Percentiles rank a stretch among this genome's conserved stretches.
These are phyloP conservation scores for Termitomyces sp. DNA, from an alignment of 768 basidiomycete genomes.

Conservation along the genomic window DNA sequence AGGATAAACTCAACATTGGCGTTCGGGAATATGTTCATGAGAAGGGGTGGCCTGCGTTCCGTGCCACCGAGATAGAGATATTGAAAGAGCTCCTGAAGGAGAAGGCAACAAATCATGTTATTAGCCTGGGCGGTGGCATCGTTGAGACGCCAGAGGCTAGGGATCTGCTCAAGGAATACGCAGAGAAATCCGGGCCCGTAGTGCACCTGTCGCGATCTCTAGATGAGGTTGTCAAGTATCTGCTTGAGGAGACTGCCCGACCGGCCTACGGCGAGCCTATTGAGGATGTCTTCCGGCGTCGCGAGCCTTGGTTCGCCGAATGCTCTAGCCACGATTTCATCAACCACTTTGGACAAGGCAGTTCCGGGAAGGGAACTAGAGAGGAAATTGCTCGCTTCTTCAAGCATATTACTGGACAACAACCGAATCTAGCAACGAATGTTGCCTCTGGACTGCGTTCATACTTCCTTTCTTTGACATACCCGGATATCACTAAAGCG, in stretches of 20 bases:
- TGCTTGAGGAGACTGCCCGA: slow-evolving; percentile 67
- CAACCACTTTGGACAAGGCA: slow-evolving; percentile 52
- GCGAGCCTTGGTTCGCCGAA: slow-evolving; percentile 83
- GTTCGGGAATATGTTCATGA: slow-evolving; percentile 76
- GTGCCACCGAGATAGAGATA: slow-evolving; percentile 66
- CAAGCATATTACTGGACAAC: slow-evolving; percentile 72
- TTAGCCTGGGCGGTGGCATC: slow-evolving; percentile 92
- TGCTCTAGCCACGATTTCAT: slow-evolving; percentile 80
- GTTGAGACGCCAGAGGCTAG: slow-evolving; percentile 82
- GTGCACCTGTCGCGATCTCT: slow-evolving; percentile 81
- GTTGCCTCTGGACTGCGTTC: slow-evolving; percentile 55
- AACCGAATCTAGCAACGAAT: slow-evolving; percentile 59
- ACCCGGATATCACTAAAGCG: slow-evolving; percentile 77
- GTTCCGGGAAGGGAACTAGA: slow-evolving; percentile 30
- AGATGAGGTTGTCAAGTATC: slow-evolving; percentile 76
- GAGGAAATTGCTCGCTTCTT: slow-evolving; percentile 83
- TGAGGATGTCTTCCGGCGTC: slow-evolving; percentile 75
- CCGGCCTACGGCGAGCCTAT: slow-evolving; percentile 89
- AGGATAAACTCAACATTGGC: slow-evolving; percentile 49
- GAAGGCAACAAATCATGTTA: slow-evolving; percentile 55
- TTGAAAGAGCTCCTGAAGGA: slow-evolving; percentile 64
- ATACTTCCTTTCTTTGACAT: slow-evolving; percentile 91
- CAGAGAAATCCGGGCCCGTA: slow-evolving; percentile 58
- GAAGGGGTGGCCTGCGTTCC: slow-evolving; percentile 88
- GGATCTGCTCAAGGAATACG: slow-evolving; percentile 64